phyloP scores from a whole-genome alignment of 352 stramenopile species.

The Phytopythium cucurbitacearum region DNA sequence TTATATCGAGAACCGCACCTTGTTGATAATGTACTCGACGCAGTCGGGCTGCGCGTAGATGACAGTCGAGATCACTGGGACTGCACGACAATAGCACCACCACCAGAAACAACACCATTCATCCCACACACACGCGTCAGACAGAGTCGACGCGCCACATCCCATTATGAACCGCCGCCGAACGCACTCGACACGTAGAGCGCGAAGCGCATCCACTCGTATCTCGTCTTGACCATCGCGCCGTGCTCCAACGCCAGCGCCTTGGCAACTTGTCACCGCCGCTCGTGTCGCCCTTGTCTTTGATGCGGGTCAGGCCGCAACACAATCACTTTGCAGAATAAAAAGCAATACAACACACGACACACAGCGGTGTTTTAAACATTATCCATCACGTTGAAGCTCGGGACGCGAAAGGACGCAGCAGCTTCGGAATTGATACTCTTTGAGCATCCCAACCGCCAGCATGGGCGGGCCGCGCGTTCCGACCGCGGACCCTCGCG shows the following conservation, averaged over 20 bases:
- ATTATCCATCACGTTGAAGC: no score
- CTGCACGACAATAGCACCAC: constrained; percentile 20
- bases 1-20: constrained; percentile 22
- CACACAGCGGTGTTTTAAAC: no score
- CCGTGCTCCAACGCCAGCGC: constrained; percentile 1
- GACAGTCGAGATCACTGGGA: constrained; percentile 70
- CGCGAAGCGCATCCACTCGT: constrained; percentile 43
- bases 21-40: constrained; percentile 72
- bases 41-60: constrained; percentile 85
- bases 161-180: background rate
- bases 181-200: constrained; percentile 69
- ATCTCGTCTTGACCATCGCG: constrained; percentile 38
- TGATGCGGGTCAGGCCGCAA: no score
- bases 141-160: background rate
- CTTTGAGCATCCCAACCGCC: no score
- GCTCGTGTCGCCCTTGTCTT: background rate
- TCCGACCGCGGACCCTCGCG: no score
- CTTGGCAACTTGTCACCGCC: background rate
- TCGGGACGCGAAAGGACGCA: no score
- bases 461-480: no score
- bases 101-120: background rate
- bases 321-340: no score
- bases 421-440: no score
- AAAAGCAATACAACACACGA: no score
- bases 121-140: background rate